A percentile compares a stretch with the other conserved stretches of the same genome.
phyloP scores from a whole-genome alignment of 2,329 filamentous ascomycete genomes.

The Arthrobotrys musiformis region DNA sequence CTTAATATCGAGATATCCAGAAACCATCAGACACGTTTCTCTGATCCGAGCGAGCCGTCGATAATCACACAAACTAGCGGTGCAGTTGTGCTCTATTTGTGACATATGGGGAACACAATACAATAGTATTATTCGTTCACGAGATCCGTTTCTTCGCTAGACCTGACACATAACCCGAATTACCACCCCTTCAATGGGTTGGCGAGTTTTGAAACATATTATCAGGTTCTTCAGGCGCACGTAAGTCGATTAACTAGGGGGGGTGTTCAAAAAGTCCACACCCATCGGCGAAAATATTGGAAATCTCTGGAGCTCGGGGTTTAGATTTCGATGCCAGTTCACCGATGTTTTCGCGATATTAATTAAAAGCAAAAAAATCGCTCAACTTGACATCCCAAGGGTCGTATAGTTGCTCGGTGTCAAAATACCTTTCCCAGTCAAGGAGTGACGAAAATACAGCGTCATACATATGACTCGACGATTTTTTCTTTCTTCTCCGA shows the following conservation, averaged over 20 bases:
- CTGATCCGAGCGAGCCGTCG: conserved; percentile 16
- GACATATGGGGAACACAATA: background rate
- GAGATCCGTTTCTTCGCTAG: conserved; percentile 32
- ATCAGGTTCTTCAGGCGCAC: conserved; percentile 26
- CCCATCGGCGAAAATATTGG: conserved; percentile 30
- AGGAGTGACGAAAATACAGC: conserved; percentile 15
- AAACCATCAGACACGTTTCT: conserved; percentile 47
- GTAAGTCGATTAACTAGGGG: conserved; percentile 6
- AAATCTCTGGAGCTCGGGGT: conserved; percentile 10
- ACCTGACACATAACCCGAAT: conserved; percentile 24
- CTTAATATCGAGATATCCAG: conserved; percentile 18
- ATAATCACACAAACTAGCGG: conserved; percentile 30
- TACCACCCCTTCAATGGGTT: conserved; percentile 5
- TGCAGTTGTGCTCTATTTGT: conserved; percentile 1
- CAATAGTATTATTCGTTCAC: conserved; percentile 21
- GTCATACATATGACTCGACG: conserved; percentile 7
- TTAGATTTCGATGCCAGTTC: conserved; percentile 29
- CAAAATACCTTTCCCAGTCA: background rate
- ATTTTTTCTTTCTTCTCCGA: no score
- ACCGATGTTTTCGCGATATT: conserved; percentile 21
- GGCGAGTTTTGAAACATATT: conserved; percentile 38
- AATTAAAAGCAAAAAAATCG: conserved; percentile 37
- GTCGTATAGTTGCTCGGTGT: background rate
- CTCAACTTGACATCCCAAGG: conserved; percentile 20
- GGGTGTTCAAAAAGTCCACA: conserved; percentile 6